phyloP scores from a whole-genome alignment of 2,329 filamentous ascomycete genomes.

The Aotearoamyces nothofagi region DNA sequence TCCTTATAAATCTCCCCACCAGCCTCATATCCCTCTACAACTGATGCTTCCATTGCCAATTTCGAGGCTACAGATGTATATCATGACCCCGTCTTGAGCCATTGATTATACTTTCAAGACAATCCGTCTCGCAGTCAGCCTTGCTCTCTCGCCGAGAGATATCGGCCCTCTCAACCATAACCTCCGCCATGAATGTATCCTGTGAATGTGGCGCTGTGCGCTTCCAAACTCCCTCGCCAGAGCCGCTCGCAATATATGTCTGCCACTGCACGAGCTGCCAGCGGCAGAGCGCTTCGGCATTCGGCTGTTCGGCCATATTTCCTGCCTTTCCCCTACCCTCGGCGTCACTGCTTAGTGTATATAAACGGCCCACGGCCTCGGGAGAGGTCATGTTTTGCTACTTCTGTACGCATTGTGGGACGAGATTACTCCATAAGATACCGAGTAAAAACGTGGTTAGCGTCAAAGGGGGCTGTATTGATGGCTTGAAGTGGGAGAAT shows the following conservation, averaged over 20 bases:
- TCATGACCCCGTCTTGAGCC: too few species aligned
- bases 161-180: too few species aligned
- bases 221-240: slow-evolving; percentile 44
- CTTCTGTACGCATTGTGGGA: slow-evolving; percentile 53
- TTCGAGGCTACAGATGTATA: too few species aligned
- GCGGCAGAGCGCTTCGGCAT: slow-evolving; percentile 49
- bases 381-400: slow-evolving; percentile 46
- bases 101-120: too few species aligned
- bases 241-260: slow-evolving; percentile 51
- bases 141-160: too few species aligned
- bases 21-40: too few species aligned
- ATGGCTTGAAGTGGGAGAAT: slow-evolving; percentile 41
- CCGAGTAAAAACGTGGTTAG: slow-evolving; percentile 44
- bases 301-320: slow-evolving; percentile 56
- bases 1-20: too few species aligned
- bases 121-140: too few species aligned
- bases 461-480: slow-evolving; percentile 52
- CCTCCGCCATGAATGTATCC: slow-evolving; percentile 37
- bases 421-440: slow-evolving; percentile 45
- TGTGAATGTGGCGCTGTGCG: slow-evolving; percentile 50
- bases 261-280: slow-evolving; percentile 57
- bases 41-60: too few species aligned
- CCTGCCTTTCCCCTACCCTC: slow-evolving; percentile 43
- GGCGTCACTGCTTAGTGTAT: slow-evolving; percentile 3
- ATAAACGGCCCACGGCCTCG: slow-evolving; percentile 38